Conservation (phyloP, 2,329 filamentous ascomycete genomes). For the Scedosporium boydii region DNA sequence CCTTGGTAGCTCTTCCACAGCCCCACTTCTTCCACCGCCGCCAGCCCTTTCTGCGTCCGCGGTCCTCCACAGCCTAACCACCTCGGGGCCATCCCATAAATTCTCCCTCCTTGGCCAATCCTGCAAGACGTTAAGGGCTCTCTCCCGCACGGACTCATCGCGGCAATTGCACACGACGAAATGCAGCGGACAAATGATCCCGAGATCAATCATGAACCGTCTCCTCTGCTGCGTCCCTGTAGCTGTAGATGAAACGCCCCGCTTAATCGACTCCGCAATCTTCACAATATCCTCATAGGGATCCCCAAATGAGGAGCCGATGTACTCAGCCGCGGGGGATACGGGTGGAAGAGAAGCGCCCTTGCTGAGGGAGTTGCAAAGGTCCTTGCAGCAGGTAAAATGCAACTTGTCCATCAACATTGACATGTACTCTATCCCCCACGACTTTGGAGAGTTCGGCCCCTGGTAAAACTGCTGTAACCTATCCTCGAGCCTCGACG, state of each 20-base stretch:
- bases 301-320: neutral
- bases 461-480: constrained; percentile 1
- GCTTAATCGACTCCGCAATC: neutral
- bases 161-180: neutral
- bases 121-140: neutral
- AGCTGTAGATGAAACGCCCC: neutral
- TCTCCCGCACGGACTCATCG: neutral
- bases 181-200: constrained; percentile 2
- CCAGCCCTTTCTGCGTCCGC: neutral
- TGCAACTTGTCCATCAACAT: constrained; percentile 5
- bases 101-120: constrained; percentile 5
- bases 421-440: neutral
- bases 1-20: neutral
- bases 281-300: neutral
- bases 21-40: neutral
- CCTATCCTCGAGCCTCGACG: neutral
- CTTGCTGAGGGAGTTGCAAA: neutral
- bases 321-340: neutral
- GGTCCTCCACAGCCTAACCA: neutral
- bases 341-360: neutral
- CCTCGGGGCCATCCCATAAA: constrained; percentile 5
- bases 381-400: neutral
- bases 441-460: neutral
- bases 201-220: constrained; percentile 3
- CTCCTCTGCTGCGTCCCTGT: neutral